A percentile compares a stretch with the other conserved stretches of the same genome.
Conservation (phyloP, 495 filamentous ascomycete species). For the Aspergillus carlsbadensis region DNA sequence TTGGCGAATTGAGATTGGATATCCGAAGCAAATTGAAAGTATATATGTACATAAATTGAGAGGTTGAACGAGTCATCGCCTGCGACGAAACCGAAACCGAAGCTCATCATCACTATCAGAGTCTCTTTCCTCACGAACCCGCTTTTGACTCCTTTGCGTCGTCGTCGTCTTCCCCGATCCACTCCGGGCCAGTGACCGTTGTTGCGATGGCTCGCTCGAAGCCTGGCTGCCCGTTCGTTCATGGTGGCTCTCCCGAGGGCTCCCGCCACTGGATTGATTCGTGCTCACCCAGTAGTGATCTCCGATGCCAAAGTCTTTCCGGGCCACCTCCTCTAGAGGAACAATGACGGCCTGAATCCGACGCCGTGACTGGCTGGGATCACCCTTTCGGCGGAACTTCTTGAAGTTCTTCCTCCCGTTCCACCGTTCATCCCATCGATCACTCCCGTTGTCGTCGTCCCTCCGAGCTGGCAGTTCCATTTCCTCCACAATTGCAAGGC, state of each 20-base stretch:
- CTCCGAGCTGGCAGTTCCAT: slow-evolving; percentile 57
- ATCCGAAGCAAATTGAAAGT: neutral
- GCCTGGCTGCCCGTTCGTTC: slow-evolving; percentile 15
- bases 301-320: slow-evolving; percentile 79
- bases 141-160: slow-evolving; percentile 40
- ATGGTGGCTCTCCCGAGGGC: slow-evolving; percentile 16
- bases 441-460: slow-evolving; percentile 35
- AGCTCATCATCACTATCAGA: slow-evolving; percentile 53
- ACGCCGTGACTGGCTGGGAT: slow-evolving; percentile 38
- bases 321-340: slow-evolving; percentile 72
- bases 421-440: slow-evolving; percentile 86
- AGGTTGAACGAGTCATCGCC: slow-evolving; percentile 28
- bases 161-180: slow-evolving; percentile 12
- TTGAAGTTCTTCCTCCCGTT: slow-evolving; percentile 98
- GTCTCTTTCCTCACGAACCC: slow-evolving; percentile 34
- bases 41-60: neutral
- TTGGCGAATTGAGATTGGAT: neutral
- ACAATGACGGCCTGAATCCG: slow-evolving; percentile 67
- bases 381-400: slow-evolving; percentile 68
- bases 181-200: slow-evolving; percentile 8
- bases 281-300: slow-evolving; percentile 72
- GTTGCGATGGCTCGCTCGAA: slow-evolving; percentile 19
- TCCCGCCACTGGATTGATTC: slow-evolving; percentile 24
- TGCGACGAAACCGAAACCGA: slow-evolving; percentile 59
- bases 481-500: slow-evolving; percentile 75